Percentiles rank a stretch among this genome's conserved stretches.
phyloP scores from a whole-genome alignment of 805 yeast genomes.

The Pichia pseudocactophila region DNA sequence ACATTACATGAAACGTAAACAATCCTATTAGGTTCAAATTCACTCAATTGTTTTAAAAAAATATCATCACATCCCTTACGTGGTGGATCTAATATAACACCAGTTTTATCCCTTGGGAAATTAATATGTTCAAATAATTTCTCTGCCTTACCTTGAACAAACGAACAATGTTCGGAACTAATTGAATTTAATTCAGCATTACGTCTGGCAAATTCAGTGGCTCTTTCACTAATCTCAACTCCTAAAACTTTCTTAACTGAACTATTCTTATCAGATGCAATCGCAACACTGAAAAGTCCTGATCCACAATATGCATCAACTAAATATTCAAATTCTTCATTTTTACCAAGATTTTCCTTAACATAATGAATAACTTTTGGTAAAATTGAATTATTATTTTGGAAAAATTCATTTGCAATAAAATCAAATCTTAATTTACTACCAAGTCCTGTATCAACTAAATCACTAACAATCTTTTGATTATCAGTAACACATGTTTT shows the following conservation, averaged over 20 bases:
- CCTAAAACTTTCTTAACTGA: conserved; percentile 84
- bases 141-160: conserved; percentile 90
- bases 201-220: conserved; percentile 75
- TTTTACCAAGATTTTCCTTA: conserved; percentile 49
- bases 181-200: conserved; percentile 75
- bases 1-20: conserved; percentile 97
- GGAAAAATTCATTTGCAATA: conserved; percentile 94
- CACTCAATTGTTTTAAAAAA: conserved; percentile 78
- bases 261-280: conserved; percentile 36
- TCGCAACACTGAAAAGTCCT: conserved; percentile 84
- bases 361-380: conserved; percentile 81
- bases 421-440: conserved; percentile 58
- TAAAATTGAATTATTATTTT: conserved; percentile 85
- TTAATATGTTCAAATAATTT: conserved; percentile 71
- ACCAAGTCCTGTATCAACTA: conserved; percentile 43
- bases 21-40: conserved; percentile 72
- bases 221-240: conserved; percentile 87
- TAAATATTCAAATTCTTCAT: conserved; percentile 37
- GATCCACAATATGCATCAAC: conserved; percentile 97
- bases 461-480: conserved; percentile 73
- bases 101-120: conserved; percentile 66
- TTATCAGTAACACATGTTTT: conserved; percentile 74
- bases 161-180: conserved; percentile 52
- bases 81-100: conserved; percentile 93
- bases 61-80: conserved; percentile 92